phyloP scores from a whole-genome alignment of 2,329 filamentous ascomycete genomes.

The Drechslerella coelobrocha region DNA sequence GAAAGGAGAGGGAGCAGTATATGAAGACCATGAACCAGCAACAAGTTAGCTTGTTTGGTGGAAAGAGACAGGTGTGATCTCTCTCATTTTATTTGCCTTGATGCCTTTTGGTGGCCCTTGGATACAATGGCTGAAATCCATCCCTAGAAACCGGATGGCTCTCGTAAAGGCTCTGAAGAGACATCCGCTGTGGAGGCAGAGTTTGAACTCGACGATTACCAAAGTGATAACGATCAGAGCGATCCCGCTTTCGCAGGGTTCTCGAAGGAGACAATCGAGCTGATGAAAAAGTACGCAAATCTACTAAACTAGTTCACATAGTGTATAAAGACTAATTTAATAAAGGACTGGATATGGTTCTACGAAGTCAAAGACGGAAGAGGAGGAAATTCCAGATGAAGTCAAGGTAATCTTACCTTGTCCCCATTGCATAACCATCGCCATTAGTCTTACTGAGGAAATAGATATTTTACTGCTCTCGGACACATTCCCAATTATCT shows the following conservation, averaged over 20 bases:
- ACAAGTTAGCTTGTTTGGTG: slow-evolving; percentile 31
- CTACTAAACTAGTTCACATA: slow-evolving; percentile 56
- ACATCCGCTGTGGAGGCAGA: slow-evolving; percentile 66
- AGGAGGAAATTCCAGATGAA: slow-evolving; percentile 68
- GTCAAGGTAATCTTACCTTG: slow-evolving; percentile 66
- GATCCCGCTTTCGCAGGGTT: slow-evolving; percentile 62
- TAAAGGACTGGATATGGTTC: slow-evolving; percentile 34
- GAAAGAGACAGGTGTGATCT: slow-evolving; percentile 49
- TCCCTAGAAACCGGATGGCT: slow-evolving; percentile 55
- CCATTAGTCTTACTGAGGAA: background rate
- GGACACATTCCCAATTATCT: slow-evolving; percentile 88
- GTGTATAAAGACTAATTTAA: slow-evolving; percentile 5
- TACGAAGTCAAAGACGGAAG: slow-evolving; percentile 58
- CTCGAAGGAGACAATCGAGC: slow-evolving; percentile 75
- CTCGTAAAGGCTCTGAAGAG: slow-evolving; percentile 50
- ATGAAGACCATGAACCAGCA: slow-evolving; percentile 46
- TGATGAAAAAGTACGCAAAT: slow-evolving; percentile 71
- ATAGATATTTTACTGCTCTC: slow-evolving; percentile 85
- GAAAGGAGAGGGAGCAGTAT: slow-evolving; percentile 64
- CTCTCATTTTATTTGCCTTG: slow-evolving; percentile 62
- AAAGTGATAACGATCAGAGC: slow-evolving; percentile 64
- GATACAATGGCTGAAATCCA: background rate
- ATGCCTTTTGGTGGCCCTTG: slow-evolving; percentile 14
- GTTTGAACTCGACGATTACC: slow-evolving; percentile 78
- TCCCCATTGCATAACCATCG: slow-evolving; percentile 25